Conservation (phyloP, 2,329 filamentous ascomycete genomes). For the Fusarium nisikadoi region DNA sequence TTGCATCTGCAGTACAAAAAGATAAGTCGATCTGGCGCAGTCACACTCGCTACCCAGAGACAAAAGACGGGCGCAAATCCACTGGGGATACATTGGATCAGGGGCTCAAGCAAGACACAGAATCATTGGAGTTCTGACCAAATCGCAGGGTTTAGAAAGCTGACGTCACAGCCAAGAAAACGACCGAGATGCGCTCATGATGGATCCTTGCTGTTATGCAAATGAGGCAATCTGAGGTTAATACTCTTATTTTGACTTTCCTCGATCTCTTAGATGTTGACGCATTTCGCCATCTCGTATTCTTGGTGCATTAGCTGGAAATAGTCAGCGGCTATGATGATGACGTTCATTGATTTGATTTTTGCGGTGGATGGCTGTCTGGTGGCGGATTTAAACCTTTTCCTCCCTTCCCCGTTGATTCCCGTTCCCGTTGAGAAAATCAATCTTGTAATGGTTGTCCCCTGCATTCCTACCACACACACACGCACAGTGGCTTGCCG, state of each 20-base stretch:
- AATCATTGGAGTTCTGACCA: not conserved
- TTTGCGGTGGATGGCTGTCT: not conserved
- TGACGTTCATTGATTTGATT: constrained; percentile 1
- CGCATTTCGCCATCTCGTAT: constrained; percentile 22
- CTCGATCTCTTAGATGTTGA: constrained; percentile 11
- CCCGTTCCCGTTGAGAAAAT: constrained; percentile 7
- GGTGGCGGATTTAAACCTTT: constrained; percentile 10
- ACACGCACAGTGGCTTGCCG: constrained; percentile 15
- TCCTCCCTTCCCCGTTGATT: constrained; percentile 6
- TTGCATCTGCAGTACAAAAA: constrained; percentile 6
- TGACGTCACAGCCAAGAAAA: constrained; percentile 40
- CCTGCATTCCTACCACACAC: constrained; percentile 36
- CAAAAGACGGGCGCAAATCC: constrained; percentile 26
- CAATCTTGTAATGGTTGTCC: constrained; percentile 10
- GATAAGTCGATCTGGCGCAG: constrained; percentile 19
- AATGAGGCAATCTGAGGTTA: constrained; percentile 20
- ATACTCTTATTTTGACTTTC: not conserved
- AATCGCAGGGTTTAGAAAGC: constrained; percentile 12
- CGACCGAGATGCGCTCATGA: constrained; percentile 16
- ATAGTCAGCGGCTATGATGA: constrained; percentile 1
- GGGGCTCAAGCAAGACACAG: constrained; percentile 13
- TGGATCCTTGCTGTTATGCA: constrained; percentile 3
- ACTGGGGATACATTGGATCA: not conserved
- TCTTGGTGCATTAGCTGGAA: not conserved
- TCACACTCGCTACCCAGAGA: constrained; percentile 23